Evolutionary conservation across 192 early-diverging fungal species (phyloP), one percentile per base, ranked within the genome.

Genomic region (Backusella macrospora): DNA sequence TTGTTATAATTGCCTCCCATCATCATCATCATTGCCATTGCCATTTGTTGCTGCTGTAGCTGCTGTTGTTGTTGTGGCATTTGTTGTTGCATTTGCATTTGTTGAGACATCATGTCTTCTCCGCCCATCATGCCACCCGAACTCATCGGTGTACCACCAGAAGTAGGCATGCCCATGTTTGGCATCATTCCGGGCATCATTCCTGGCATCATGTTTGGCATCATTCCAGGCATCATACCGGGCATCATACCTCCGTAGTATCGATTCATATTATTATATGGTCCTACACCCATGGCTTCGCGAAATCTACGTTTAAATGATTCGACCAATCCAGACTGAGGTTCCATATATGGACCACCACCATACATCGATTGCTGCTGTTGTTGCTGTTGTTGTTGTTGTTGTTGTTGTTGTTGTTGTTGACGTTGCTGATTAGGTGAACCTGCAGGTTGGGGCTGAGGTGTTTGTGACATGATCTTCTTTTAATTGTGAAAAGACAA

Each of bases 81-180:
- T 66, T 66, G 49, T 52, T 49, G 64, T 18, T 66, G 65, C 18
- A 18, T 16, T 23, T 59, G 52, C 52, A 59, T 59, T 66, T 66
- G 65, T 23, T 66, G 65, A 12, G 18, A 13, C 65, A 66, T 66
- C 18, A 43, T 21, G 16, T 66, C 65, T 66, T 66, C 65, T 40
- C 64, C 64, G 10, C 38, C 38, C 65, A 66, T 66, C 65, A 66
- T 66, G 7, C 38, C n/a, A 21, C 40, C 40, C 43, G 37, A 39
- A 14, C 37, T 66, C 65, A 66, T 66, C 6, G 37, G 38, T 66
- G 65, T 38, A 66, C 40, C 40, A 66, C 65, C 64, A 65, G 1
- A 6, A 42, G 16, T 40, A 5, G 18, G 65, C 65, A 66, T 66
- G 2, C 52, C 52, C 52, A 59, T 59, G 18, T 26, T 26, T 59